phyloP scores from a whole-genome alignment of 371 early-diverging fungal species.

The Haplosporangium sp. region DNA sequence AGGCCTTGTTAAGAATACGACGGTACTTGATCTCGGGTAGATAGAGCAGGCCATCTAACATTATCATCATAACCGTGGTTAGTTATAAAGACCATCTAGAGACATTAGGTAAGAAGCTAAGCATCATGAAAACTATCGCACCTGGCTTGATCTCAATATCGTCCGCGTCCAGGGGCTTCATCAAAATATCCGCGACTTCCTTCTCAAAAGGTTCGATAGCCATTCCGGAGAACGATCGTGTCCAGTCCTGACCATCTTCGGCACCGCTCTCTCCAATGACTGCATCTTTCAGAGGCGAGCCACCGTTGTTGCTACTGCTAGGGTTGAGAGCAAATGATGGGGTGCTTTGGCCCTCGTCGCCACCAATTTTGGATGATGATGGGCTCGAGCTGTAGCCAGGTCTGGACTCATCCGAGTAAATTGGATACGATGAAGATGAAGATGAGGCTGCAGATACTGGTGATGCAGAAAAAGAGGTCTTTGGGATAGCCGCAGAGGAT shows the following conservation, averaged over 20 bases:
- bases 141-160: slow-evolving; percentile 96
- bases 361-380: slow-evolving; percentile 12
- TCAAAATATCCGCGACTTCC: slow-evolving; percentile 77
- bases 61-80: no score
- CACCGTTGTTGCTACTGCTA: slow-evolving; percentile 7
- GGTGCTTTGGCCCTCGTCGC: slow-evolving; percentile 12
- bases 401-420: slow-evolving; percentile 11
- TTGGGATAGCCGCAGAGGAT: background rate
- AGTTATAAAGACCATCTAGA: background rate
- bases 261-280: slow-evolving; percentile 30
- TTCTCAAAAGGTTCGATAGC: slow-evolving; percentile 77
- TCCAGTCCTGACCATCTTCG: slow-evolving; percentile 66
- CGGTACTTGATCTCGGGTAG: slow-evolving; percentile 97
- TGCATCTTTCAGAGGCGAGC: slow-evolving; percentile 30
- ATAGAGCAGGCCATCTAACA: slow-evolving; percentile 89
- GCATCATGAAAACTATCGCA: slow-evolving; percentile 30
- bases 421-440: slow-evolving; percentile 8
- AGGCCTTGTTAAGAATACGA: slow-evolving; percentile 92
- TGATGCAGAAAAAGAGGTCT: slow-evolving; percentile 5
- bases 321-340: background rate
- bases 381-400: background rate
- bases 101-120: background rate
- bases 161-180: slow-evolving; percentile 73
- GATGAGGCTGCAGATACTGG: slow-evolving; percentile 12
- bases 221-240: slow-evolving; percentile 79